Evolutionary conservation across 805 yeast genomes (phyloP).

Genomic region (Metschnikowia reukaufii): DNA sequence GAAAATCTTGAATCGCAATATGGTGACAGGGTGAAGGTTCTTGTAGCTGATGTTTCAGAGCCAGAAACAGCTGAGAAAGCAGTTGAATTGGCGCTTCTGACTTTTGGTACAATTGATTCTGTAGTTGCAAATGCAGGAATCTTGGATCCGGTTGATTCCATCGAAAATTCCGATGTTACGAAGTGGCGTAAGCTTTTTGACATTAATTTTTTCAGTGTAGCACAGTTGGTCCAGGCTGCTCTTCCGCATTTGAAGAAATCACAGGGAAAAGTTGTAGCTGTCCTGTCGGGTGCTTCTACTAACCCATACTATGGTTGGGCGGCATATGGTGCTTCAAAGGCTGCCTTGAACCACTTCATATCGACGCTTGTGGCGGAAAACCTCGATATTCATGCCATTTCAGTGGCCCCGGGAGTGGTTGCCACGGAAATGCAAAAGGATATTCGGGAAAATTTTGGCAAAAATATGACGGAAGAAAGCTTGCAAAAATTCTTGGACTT

Average conservation of each 20-base stretch:
- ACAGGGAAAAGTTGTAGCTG: conserved; percentile 69
- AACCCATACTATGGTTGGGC: conserved; percentile 73
- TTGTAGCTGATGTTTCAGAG: conserved; percentile 63
- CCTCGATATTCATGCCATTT: conserved; percentile 51
- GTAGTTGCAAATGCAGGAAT: conserved; percentile 81
- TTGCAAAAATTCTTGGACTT: conserved; percentile 64
- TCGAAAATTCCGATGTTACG: conserved; percentile 51
- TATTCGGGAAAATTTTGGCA: conserved; percentile 65
- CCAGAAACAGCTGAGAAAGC: conserved; percentile 35
- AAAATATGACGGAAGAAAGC: conserved; percentile 59
- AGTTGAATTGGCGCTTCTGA: conserved; percentile 44
- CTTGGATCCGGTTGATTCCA: conserved; percentile 68
- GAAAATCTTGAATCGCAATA: conserved; percentile 41
- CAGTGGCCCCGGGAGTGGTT: conserved; percentile 95
- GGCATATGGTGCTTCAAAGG: conserved; percentile 89
- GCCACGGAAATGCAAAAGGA: conserved; percentile 85
- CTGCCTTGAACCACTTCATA: conserved; percentile 81
- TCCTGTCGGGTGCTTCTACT: conserved; percentile 85
- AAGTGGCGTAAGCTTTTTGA: conserved; percentile 69
- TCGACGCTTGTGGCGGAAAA: conserved; percentile 69
- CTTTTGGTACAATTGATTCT: conserved; percentile 61
- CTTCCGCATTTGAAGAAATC: conserved; percentile 57
- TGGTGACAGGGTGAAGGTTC: conserved; percentile 52
- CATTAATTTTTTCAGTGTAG: conserved; percentile 75
- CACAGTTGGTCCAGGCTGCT: conserved; percentile 53